Evolutionary conservation across 768 basidiomycete species (phyloP).

Genomic region (Cubamyces sp.): DNA sequence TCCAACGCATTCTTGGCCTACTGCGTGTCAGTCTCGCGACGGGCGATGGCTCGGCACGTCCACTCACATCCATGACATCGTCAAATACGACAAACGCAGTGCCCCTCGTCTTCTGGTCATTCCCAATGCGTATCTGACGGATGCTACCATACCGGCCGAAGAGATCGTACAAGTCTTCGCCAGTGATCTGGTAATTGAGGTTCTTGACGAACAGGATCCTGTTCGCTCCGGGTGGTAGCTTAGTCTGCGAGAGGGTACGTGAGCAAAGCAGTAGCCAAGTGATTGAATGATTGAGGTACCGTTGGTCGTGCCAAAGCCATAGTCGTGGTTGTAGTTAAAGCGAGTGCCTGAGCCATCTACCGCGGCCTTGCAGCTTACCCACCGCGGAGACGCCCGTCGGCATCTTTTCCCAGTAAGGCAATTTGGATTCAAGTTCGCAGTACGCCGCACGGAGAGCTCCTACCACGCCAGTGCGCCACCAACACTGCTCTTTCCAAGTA

Average conservation of each 20-base stretch:
- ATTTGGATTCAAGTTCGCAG: constrained; percentile 3
- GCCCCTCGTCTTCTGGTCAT: constrained; percentile 88
- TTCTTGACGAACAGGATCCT: constrained; percentile 94
- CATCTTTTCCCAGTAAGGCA: constrained; percentile 7
- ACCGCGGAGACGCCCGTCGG: too few relatives aligned
- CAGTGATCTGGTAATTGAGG: constrained; percentile 88
- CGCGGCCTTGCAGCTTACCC: neutral
- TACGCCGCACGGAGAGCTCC: neutral
- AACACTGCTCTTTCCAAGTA: too few relatives aligned
- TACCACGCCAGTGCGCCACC: too few relatives aligned
- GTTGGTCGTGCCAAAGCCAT: constrained; percentile 77
- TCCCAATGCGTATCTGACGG: constrained; percentile 93
- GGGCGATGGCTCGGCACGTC: neutral
- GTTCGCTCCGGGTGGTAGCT: constrained; percentile 91
- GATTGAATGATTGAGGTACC: constrained; percentile 44
- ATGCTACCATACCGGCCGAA: constrained; percentile 98
- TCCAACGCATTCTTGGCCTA: constrained; percentile 97
- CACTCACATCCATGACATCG: constrained; percentile 90
- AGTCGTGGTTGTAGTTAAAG: constrained; percentile 21
- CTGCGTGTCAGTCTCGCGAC: constrained; percentile 20
- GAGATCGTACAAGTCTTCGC: constrained; percentile 94
- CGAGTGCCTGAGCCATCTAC: neutral
- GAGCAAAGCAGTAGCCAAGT: neutral
- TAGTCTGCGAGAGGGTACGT: constrained; percentile 51
- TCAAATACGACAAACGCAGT: constrained; percentile 97